Conservation (phyloP, 2,329 filamentous ascomycete genomes). For the Diatrype stigma region DNA sequence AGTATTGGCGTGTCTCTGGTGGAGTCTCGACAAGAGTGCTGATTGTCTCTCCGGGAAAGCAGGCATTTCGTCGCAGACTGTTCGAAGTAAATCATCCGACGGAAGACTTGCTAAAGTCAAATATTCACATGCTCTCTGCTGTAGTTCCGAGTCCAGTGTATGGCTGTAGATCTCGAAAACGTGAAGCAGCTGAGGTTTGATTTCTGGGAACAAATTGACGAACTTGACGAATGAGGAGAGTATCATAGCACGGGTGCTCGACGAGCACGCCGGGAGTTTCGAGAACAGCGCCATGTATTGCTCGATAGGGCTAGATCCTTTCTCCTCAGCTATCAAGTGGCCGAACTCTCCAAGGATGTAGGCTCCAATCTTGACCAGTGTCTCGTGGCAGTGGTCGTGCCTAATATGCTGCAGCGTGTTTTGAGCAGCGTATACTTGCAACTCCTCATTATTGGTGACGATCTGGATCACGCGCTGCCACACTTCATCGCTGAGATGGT, state of each 20-base stretch:
- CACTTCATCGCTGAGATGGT: slow-evolving; percentile 97
- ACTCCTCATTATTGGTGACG: slow-evolving; percentile 97
- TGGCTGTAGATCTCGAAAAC: slow-evolving; percentile 92
- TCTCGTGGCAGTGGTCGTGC: slow-evolving; percentile 91
- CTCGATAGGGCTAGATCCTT: slow-evolving; percentile 91
- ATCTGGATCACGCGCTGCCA: slow-evolving; percentile 99
- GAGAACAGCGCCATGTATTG: slow-evolving; percentile 89
- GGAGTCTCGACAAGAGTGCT: slow-evolving; percentile 82
- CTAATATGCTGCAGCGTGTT: slow-evolving; percentile 92
- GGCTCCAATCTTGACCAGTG: slow-evolving; percentile 92
- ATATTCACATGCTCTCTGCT: slow-evolving; percentile 96
- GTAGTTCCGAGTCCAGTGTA: slow-evolving; percentile 88
- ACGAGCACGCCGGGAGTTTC: slow-evolving; percentile 85
- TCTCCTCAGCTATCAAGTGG: slow-evolving; percentile 88
- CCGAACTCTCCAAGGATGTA: slow-evolving; percentile 97
- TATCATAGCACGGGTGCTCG: slow-evolving; percentile 87
- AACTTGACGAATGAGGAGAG: slow-evolving; percentile 96
- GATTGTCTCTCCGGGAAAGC: slow-evolving; percentile 94
- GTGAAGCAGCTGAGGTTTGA: slow-evolving; percentile 88
- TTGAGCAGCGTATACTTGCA: slow-evolving; percentile 93
- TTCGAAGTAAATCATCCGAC: slow-evolving; percentile 86
- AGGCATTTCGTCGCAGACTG: slow-evolving; percentile 97
- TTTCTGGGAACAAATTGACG: slow-evolving; percentile 96
- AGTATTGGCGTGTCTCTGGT: slow-evolving; percentile 89
- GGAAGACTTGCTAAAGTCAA: slow-evolving; percentile 78